These are phyloP conservation scores for Cyanodermella asteris DNA, from an alignment of 2,329 filamentous ascomycete species.

Conservation along the genomic window DNA sequence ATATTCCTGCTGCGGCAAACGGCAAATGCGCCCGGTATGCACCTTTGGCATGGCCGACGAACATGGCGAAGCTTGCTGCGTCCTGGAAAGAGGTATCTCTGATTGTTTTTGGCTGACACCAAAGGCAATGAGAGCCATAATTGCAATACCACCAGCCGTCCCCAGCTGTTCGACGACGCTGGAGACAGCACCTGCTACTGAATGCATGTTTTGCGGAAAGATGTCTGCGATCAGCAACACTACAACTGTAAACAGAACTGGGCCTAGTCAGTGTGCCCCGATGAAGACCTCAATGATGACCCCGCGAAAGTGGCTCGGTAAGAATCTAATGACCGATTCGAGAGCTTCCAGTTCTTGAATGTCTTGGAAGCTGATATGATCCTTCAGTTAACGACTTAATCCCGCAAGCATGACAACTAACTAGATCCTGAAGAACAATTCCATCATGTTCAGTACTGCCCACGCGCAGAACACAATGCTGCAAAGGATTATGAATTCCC, in stretches of 20 bases:
- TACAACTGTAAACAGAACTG: conserved; percentile 32
- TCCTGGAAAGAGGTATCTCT: no score
- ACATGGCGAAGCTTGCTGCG: no score
- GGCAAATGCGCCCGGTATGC: no score
- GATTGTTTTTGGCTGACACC: no score
- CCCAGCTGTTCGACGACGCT: conserved; percentile 36
- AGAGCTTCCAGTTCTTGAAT: conserved; percentile 24
- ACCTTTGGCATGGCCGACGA: no score
- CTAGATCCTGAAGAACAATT: conserved; percentile 28
- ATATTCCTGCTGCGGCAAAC: no score
- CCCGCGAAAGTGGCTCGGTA: conserved; percentile 25
- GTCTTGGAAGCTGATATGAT: conserved; percentile 29
- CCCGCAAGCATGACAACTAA: no score
- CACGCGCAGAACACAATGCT: conserved; percentile 24
- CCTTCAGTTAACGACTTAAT: background rate
- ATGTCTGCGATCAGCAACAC: conserved; percentile 31
- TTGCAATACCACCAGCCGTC: conserved; percentile 27
- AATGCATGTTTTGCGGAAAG: conserved; percentile 33
- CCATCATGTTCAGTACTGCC: conserved; percentile 24
- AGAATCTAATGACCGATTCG: conserved; percentile 21
- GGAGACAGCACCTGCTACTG: conserved; percentile 38
- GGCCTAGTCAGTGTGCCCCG: conserved; percentile 15
- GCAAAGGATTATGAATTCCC: conserved; percentile 33
- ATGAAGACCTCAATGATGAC: conserved; percentile 20
- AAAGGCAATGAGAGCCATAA: conserved; percentile 32